Percentiles rank a stretch among this genome's conserved stretches.
phyloP scores from a whole-genome alignment of 1,139 yeast species.

The Lodderomyces orthopsilosis region DNA sequence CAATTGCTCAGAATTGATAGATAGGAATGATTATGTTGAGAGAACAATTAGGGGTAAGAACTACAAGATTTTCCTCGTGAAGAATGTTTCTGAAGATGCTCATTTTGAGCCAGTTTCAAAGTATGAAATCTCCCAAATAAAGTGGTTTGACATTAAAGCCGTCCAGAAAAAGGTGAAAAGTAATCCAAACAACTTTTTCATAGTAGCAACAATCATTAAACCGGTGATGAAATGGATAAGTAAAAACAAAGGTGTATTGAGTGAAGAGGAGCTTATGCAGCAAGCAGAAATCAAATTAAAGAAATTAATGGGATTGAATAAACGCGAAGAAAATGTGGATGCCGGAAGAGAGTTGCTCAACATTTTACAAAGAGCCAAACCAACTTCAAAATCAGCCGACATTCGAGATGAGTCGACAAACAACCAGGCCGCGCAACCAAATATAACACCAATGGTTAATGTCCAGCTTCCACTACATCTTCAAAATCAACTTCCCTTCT shows the following conservation, averaged over 20 bases:
- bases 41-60: conserved; percentile 81
- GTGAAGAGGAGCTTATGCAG: conserved; percentile 53
- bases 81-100: conserved; percentile 75
- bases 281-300: conserved; percentile 66
- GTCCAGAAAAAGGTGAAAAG: conserved; percentile 36
- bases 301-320: conserved; percentile 53
- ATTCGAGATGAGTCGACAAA: neutral
- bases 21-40: conserved; percentile 73
- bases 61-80: conserved; percentile 76
- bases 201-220: conserved; percentile 59
- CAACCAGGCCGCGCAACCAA: conserved; percentile 5
- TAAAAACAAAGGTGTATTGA: conserved; percentile 46
- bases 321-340: conserved; percentile 37
- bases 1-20: conserved; percentile 66
- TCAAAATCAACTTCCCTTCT: conserved; percentile 30
- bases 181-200: conserved; percentile 50
- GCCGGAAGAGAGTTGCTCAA: conserved; percentile 76
- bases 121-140: conserved; percentile 70
- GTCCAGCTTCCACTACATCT: conserved; percentile 18
- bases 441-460: conserved; percentile 9
- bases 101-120: conserved; percentile 77
- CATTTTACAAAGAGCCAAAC: conserved; percentile 52
- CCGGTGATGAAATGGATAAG: conserved; percentile 59
- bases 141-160: conserved; percentile 43
- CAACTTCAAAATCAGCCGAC: neutral